Base-by-base conservation (phyloP, 768 basidiomycete genomes). In the Lyophyllum decastes region DNA sequence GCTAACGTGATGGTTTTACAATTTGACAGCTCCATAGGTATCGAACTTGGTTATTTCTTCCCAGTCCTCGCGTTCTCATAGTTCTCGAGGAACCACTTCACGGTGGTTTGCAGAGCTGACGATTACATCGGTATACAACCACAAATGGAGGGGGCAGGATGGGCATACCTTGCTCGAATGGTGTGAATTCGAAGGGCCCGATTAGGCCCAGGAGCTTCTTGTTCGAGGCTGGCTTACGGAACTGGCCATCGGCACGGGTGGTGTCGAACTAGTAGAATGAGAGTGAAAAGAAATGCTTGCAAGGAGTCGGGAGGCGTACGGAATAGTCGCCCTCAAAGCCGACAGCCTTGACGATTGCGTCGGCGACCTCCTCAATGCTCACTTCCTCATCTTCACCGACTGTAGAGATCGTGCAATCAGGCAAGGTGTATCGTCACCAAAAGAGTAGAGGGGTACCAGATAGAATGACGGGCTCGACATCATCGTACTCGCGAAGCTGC, bases 201-300 rank as follows among this genome's bases (percentile, higher is more conserved):
- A 95, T 86, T 52, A 91, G 76, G n/a, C 73, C 74, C 49, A 92
- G 68, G 6, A 97, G 77, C 72, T 95, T 96, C 67, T 83, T 86
- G 74, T 98, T 98, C 35, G 93, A 94, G 17, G 95, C 95, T 0
- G 95, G 95, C 75, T 98, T 98, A 64, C 95, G 88, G 83, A 88
- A 95, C 72, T 98, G 95, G 1, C 96, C 95, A 66, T 98, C 96
- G 9, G 95, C 86, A 52, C 85, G 84, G 24, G 83, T 78, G 33
- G 87, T 84, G 73, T 97, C 94, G 72, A 95, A 97, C 91, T 94
- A 30, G 14, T 21, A 38, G 1, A 27, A 50, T n/a, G 50, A 14
- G 21, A 25, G 11, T 52, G 45, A 57, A 19, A 11, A 16, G 22
- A 24, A 16, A 30, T 16, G 50, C 26, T 38, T 3, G 14, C 14